Evolutionary conservation across 2,329 filamentous ascomycete species (phyloP).

Genomic region (Botrytis paeoniae): DNA sequence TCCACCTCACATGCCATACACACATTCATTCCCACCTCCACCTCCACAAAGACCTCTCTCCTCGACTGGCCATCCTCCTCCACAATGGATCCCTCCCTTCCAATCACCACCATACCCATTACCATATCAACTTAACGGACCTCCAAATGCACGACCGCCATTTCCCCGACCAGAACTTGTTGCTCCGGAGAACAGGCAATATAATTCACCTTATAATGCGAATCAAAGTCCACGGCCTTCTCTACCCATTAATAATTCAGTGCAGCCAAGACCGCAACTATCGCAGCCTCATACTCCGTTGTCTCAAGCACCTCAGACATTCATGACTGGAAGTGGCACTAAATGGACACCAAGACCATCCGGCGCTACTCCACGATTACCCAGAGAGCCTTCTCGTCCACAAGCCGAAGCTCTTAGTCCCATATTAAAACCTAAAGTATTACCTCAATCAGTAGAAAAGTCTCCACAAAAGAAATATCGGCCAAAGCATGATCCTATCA

Average conservation of each 20-base stretch:
- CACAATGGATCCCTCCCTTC: slow-evolving; percentile 25
- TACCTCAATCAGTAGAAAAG: slow-evolving; percentile 34
- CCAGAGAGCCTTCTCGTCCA: slow-evolving; percentile 48
- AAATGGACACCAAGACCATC: slow-evolving; percentile 58
- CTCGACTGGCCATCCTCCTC: slow-evolving; percentile 29
- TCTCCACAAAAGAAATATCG: slow-evolving; percentile 28
- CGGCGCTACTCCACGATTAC: slow-evolving; percentile 52
- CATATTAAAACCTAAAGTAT: slow-evolving; percentile 42
- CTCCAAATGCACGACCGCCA: slow-evolving; percentile 26
- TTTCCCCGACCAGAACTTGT: slow-evolving; percentile 28
- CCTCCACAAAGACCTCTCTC: slow-evolving; percentile 29
- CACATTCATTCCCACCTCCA: slow-evolving; percentile 27
- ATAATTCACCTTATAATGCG: slow-evolving; percentile 38
- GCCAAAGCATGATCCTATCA: slow-evolving; percentile 21
- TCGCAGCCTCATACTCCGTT: slow-evolving; percentile 34
- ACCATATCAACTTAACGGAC: slow-evolving; percentile 25
- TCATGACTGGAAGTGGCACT: slow-evolving; percentile 46
- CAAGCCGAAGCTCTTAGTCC: slow-evolving; percentile 59
- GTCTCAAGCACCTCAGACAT: slow-evolving; percentile 19
- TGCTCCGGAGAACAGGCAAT: slow-evolving; percentile 33
- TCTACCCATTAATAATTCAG: slow-evolving; percentile 11
- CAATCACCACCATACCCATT: slow-evolving; percentile 24
- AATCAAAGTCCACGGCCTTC: slow-evolving; percentile 29
- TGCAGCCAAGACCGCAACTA: slow-evolving; percentile 23
- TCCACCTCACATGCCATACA: slow-evolving; percentile 21